Conservation (phyloP, 2,329 filamentous ascomycete genomes). For the Neurospora sp. region DNA sequence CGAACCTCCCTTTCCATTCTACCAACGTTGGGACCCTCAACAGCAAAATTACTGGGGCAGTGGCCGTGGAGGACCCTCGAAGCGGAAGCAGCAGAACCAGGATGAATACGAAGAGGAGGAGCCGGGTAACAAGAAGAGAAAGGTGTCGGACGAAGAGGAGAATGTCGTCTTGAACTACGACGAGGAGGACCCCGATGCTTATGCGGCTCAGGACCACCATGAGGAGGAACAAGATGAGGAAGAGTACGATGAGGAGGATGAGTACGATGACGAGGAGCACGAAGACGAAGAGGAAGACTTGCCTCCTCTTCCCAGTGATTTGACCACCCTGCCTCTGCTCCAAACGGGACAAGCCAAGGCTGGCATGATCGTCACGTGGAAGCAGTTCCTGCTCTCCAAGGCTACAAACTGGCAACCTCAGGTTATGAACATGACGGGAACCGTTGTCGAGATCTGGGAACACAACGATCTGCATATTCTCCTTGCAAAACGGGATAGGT, state of each 20-base stretch:
- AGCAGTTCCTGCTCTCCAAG: slow-evolving; percentile 49
- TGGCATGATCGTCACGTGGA: slow-evolving; percentile 62
- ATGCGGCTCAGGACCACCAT: slow-evolving; percentile 12
- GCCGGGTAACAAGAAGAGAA: slow-evolving; percentile 36
- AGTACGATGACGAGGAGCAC: slow-evolving; percentile 17
- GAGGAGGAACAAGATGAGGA: slow-evolving; percentile 30
- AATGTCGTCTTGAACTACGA: slow-evolving; percentile 18
- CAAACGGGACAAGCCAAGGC: slow-evolving; percentile 34
- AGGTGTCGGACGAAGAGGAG: slow-evolving; percentile 32
- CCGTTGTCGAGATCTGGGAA: slow-evolving; percentile 47
- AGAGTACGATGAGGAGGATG: slow-evolving; percentile 1
- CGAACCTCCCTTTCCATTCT: slow-evolving; percentile 79
- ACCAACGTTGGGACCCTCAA: slow-evolving; percentile 78
- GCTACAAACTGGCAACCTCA: slow-evolving; percentile 58
- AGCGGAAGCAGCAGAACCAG: slow-evolving; percentile 35
- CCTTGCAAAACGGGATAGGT: slow-evolving; percentile 60
- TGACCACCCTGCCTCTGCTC: slow-evolving; percentile 42
- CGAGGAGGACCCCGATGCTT: neutral
- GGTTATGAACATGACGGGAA: slow-evolving; percentile 53
- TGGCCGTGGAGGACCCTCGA: slow-evolving; percentile 36
- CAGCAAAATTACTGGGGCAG: slow-evolving; percentile 41
- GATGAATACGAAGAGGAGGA: slow-evolving; percentile 31
- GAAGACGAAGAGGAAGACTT: slow-evolving; percentile 43
- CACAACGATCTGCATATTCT: slow-evolving; percentile 45
- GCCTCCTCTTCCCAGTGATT: slow-evolving; percentile 48